Evolutionary conservation across 371 early-diverging fungal species (phyloP).

Genomic region (Mortierella sp.): DNA sequence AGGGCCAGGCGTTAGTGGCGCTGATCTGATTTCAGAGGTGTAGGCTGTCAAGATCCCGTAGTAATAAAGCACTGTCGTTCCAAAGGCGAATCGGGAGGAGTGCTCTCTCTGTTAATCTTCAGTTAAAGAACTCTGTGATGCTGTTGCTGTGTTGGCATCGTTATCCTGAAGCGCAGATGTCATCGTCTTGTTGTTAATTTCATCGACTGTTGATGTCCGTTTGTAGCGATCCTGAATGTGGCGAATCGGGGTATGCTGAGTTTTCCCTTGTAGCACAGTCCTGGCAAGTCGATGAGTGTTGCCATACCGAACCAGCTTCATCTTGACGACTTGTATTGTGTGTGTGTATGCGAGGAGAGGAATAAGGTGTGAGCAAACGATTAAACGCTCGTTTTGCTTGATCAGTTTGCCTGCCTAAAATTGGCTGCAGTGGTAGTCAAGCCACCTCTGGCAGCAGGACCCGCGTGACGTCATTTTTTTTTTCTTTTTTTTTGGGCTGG

Average conservation of each 20-base stretch:
- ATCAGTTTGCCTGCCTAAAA: not conserved
- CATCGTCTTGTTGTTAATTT: not conserved
- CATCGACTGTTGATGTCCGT: not conserved
- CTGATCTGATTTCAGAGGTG: not conserved
- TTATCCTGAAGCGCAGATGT: not conserved
- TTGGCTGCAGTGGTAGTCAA: not conserved
- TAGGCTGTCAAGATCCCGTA: not conserved
- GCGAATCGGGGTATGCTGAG: not conserved
- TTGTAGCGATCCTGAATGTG: not conserved
- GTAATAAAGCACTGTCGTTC: not conserved
- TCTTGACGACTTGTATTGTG: conserved; percentile 17
- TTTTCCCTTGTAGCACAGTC: not conserved
- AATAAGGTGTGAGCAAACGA: not conserved
- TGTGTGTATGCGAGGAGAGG: not conserved
- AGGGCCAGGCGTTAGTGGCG: not conserved
- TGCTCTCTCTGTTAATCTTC: not conserved
- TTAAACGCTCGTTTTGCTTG: not conserved
- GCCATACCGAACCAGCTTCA: conserved; percentile 44
- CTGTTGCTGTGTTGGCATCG: not conserved
- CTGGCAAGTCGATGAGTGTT: not conserved
- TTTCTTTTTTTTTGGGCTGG: not conserved
- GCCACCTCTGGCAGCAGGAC: too few species aligned
- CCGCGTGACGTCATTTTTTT: conserved; percentile 16
- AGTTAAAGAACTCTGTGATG: not conserved
- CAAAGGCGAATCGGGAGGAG: not conserved